Evolutionary conservation across 805 yeast genomes (phyloP).

Genomic region (Lipomyces starkeyi): DNA sequence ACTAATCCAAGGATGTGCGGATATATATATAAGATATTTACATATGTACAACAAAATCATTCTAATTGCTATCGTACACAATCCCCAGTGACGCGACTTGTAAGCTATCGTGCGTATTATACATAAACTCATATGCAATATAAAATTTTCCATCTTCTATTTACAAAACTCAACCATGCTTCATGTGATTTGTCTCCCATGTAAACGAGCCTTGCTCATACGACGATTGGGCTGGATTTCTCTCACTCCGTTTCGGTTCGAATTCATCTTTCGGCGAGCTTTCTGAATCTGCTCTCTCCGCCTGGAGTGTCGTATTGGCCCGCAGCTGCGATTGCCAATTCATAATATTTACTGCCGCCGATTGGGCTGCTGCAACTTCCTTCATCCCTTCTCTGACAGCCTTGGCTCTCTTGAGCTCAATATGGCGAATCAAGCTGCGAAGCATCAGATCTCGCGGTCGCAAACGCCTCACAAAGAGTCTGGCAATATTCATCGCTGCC

Average conservation of each 20-base stretch:
- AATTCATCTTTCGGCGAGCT: background rate
- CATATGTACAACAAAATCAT: conserved; percentile 18
- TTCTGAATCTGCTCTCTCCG: background rate
- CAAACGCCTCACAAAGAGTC: background rate
- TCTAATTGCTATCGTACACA: background rate
- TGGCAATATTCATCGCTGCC: conserved; percentile 27
- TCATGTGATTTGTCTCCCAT: background rate
- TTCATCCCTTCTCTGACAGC: background rate
- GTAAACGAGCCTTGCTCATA: background rate
- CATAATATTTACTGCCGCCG: background rate
- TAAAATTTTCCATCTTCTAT: background rate
- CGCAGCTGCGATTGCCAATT: background rate
- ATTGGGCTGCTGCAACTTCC: background rate
- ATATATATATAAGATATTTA: background rate
- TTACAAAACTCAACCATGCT: background rate
- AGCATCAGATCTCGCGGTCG: conserved; percentile 7
- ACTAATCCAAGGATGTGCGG: background rate
- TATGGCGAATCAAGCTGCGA: conserved; percentile 1
- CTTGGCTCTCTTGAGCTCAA: conserved; percentile 3
- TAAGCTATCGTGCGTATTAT: background rate
- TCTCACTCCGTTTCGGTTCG: background rate
- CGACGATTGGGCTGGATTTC: background rate
- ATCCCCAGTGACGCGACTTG: background rate
- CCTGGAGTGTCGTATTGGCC: background rate
- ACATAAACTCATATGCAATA: background rate